These are phyloP conservation scores for Endotrypanum monterogeii DNA, from an alignment of 208 protist genomes.

Conservation along the genomic window DNA sequence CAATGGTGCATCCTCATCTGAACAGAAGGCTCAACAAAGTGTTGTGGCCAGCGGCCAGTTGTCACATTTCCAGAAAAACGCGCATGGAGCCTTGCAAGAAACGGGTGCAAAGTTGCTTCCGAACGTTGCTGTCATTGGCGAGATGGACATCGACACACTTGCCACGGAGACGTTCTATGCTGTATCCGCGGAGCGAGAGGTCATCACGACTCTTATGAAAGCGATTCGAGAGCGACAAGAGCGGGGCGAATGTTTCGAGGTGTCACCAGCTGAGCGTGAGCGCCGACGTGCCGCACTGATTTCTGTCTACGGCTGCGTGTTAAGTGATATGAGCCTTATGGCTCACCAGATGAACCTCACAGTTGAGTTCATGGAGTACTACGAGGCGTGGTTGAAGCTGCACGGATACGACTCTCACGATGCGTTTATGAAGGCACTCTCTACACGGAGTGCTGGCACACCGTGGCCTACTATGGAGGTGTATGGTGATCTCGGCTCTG, in stretches of 20 bases:
- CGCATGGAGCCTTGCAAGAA: slow-evolving; percentile 1
- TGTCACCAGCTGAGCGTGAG: slow-evolving; percentile 44
- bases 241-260: slow-evolving; percentile 39
- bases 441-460: slow-evolving; percentile 28
- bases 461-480: slow-evolving; percentile 28
- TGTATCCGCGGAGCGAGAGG: slow-evolving; percentile 54
- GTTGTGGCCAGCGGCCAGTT: neutral
- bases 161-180: slow-evolving; percentile 49
- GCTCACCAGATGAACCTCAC: slow-evolving; percentile 44
- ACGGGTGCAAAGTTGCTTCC: slow-evolving; percentile 10
- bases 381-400: slow-evolving; percentile 73
- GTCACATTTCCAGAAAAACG: slow-evolving; percentile 9
- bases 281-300: slow-evolving; percentile 59
- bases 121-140: slow-evolving; percentile 18
- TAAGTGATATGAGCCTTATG: slow-evolving; percentile 81
- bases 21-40: slow-evolving; percentile 1
- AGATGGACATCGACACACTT: slow-evolving; percentile 25
- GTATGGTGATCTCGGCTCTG: neutral
- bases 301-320: slow-evolving; percentile 77
- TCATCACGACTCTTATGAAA: slow-evolving; percentile 65
- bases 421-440: slow-evolving; percentile 52
- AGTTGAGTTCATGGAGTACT: slow-evolving; percentile 60
- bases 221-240: slow-evolving; percentile 56
- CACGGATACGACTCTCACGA: slow-evolving; percentile 58
- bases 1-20: slow-evolving; percentile 8